Evolutionary conservation across 176 grass and related monocot genomes (phyloP), one percentile per base, ranked within the genome.

Genomic region (Oryza glaberrima): DNA sequence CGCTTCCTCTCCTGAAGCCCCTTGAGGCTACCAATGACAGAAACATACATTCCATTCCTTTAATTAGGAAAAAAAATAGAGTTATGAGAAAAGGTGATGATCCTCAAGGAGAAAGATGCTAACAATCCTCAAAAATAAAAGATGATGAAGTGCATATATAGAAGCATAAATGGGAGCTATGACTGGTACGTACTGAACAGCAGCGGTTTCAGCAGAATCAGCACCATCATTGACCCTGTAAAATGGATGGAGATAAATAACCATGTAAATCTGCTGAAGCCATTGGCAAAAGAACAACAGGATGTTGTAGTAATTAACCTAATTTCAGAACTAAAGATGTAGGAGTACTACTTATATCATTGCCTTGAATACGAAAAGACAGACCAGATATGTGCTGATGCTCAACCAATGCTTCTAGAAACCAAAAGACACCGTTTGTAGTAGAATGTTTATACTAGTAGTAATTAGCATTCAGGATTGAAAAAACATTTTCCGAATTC

Each of bases 11-110:
- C 96, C 51, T 94, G 74, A 75, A 98, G 85, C 68, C 93, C 96
- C 90, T 95, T 98, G 22, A 94, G 85, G 78, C 73, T 96, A 69
- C 96, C 91, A 48, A 88, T 93, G 65, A 98, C 88, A 4, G 80
- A 81, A 4, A 96, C 86, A 34, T 99, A 96, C 93, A 91, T 94
- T 36, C 96, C 96, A 84, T 99, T 99, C 90, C 93, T 98, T 88
- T 36, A 77, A 68, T 38, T 58, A 7, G 17, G 54, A 58, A n/a
- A 20, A 40, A 40, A 58, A 58, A 75, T 30, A 66, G n/a, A 63
- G n/a, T n/a, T 25, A 80, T 47, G n/a, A 51, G 36, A 30, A 16
- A 70, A 46, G 26, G 32, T 68, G 26, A 13, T 13, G 8, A 75
- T 43, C 49, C 47, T 52, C 7, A 46, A 58, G 75, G 41, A 51